Percentiles rank a stretch among this genome's conserved stretches.
phyloP scores from a whole-genome alignment of 1,284 basidiomycete species.

The Melampsora americana region DNA sequence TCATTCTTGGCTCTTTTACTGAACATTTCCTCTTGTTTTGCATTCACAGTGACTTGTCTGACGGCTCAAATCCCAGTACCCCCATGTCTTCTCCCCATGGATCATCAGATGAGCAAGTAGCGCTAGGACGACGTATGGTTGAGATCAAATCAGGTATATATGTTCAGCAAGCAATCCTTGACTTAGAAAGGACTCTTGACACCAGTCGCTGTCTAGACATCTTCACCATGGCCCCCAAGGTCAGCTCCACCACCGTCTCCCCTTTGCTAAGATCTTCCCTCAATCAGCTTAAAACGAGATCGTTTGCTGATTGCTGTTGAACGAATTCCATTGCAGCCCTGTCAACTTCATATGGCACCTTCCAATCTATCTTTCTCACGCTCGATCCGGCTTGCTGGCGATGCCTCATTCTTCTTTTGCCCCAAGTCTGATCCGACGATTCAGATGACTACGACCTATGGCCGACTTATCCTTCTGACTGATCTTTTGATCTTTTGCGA shows the following conservation, averaged over 20 bases:
- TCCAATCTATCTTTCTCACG: constrained; percentile 21
- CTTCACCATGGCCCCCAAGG: constrained; percentile 93
- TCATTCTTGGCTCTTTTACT: too few relatives aligned
- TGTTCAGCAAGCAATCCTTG: constrained; percentile 50
- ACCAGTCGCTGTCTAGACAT: constrained; percentile 81
- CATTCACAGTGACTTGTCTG: constrained; percentile 33
- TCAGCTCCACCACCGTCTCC: constrained; percentile 53
- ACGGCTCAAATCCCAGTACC: constrained; percentile 30
- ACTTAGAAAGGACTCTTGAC: constrained; percentile 76
- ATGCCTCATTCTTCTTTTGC: constrained; percentile 13
- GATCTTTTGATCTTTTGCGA: constrained; percentile 56
- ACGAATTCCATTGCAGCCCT: constrained; percentile 9
- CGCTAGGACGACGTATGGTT: constrained; percentile 3
- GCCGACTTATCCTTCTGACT: constrained; percentile 56
- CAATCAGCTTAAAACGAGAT: too few relatives aligned
- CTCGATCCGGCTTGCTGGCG: constrained; percentile 1
- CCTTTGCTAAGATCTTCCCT: background rate
- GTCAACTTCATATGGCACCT: constrained; percentile 37
- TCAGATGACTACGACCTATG: constrained; percentile 50
- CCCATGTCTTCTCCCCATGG: constrained; percentile 28
- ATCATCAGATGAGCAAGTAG: constrained; percentile 15
- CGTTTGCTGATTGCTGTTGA: background rate
- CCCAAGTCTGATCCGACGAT: constrained; percentile 21
- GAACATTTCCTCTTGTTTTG: background rate
- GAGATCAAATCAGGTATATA: constrained; percentile 23